Conservation (phyloP, 2,329 filamentous ascomycete genomes). For the Aureobasidium namibiae region DNA sequence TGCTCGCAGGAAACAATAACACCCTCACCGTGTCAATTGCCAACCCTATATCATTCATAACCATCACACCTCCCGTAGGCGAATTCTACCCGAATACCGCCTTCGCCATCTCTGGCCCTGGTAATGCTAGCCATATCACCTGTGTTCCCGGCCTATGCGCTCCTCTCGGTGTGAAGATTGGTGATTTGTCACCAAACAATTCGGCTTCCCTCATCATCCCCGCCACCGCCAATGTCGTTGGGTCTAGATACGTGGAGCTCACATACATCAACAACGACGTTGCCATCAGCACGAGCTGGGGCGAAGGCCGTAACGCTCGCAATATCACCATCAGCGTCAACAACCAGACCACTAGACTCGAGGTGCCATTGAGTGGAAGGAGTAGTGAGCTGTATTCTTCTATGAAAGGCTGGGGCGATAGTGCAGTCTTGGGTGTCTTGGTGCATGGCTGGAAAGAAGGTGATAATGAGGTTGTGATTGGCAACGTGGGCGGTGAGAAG, state of each 20-base stretch:
- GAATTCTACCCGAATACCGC: constrained; percentile 35
- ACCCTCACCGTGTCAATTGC: neutral
- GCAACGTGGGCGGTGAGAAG: constrained; percentile 15
- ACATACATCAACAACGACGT: constrained; percentile 49
- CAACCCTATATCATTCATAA: neutral
- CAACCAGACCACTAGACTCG: constrained; percentile 35
- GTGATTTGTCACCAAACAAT: constrained; percentile 27
- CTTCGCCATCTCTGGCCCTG: constrained; percentile 30
- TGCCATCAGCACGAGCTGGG: constrained; percentile 35
- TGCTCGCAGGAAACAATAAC: neutral
- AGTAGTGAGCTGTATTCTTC: constrained; percentile 31
- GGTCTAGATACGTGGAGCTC: constrained; percentile 35
- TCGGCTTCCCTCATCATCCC: constrained; percentile 31
- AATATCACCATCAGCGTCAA: constrained; percentile 46
- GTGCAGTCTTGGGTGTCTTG: constrained; percentile 37
- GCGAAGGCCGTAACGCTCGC: constrained; percentile 39
- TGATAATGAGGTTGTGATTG: constrained; percentile 32
- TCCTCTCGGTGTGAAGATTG: constrained; percentile 38
- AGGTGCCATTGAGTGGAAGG: constrained; percentile 38
- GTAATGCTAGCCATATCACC: constrained; percentile 24
- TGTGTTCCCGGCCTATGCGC: constrained; percentile 35
- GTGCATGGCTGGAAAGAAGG: constrained; percentile 33
- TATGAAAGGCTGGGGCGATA: constrained; percentile 45
- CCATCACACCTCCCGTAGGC: constrained; percentile 16
- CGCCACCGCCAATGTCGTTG: constrained; percentile 18